Evolutionary conservation across 805 yeast species (phyloP).

Genomic region (Teunomyces tritomae): DNA sequence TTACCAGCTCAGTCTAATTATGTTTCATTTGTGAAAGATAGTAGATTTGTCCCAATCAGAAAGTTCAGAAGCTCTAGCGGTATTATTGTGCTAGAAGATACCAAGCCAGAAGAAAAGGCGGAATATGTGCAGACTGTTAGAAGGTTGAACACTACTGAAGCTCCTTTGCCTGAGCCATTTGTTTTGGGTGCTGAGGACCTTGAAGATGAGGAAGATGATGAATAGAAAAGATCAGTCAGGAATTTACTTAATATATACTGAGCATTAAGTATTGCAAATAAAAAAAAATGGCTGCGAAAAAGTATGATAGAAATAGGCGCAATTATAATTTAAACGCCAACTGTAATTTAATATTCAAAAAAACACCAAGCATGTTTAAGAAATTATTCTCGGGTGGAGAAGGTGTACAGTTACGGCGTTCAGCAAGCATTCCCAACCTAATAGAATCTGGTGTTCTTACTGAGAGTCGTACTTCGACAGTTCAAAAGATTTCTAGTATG

Average conservation of each 20-base stretch:
- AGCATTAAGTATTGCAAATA: neutral
- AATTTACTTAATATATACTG: neutral
- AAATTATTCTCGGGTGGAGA: neutral
- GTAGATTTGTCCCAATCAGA: slow-evolving; percentile 77
- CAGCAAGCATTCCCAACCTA: neutral
- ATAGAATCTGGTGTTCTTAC: neutral
- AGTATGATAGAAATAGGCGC: neutral
- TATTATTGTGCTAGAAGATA: slow-evolving; percentile 68
- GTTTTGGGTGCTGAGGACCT: slow-evolving; percentile 56
- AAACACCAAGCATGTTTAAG: neutral
- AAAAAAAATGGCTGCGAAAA: slow-evolving; percentile 1
- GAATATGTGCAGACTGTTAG: slow-evolving; percentile 80
- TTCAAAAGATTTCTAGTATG: neutral
- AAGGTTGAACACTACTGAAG: slow-evolving; percentile 70
- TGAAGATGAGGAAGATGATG: slow-evolving; percentile 30
- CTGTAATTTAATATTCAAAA: neutral
- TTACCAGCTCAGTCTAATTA: slow-evolving; percentile 85
- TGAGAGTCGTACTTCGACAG: neutral
- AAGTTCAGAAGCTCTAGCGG: slow-evolving; percentile 69
- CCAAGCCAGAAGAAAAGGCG: slow-evolving; percentile 55
- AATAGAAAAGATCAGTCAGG: neutral
- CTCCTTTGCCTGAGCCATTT: slow-evolving; percentile 72
- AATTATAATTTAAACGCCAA: neutral
- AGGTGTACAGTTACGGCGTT: neutral
- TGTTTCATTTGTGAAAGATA: slow-evolving; percentile 69